Base-by-base conservation (phyloP, 176 grass and related monocot genomes). In the Elaeis guineensis region DNA sequence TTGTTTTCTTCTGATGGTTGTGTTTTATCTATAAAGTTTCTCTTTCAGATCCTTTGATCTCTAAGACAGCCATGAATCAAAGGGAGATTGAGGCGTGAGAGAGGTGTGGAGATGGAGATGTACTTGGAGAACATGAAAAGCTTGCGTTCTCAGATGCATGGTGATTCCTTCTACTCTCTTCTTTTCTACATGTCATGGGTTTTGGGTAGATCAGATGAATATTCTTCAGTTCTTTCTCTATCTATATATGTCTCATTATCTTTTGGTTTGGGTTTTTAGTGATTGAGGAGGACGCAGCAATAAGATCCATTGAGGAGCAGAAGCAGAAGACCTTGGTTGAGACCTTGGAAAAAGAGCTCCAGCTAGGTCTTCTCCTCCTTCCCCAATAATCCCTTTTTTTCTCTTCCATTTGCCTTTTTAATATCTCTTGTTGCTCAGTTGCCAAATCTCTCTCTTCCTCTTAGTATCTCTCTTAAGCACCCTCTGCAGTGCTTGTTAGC, bases 271-370 rank as follows among this genome's bases (percentile, higher is more conserved):
- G 35, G 35, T 8, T 2, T 72, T 58, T 66, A 95, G 90, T 83
- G 67, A 67, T 86, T 16, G 90, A 95, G 80, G 90, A 90, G 64
- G 82, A 78, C 52, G 77, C 90, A 48, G 60, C 79, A 6, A 95
- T 86, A 79, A 73, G 82, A 59, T 89, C 86, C 5, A 82, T 71
- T 23, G 90, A 95, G 70, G 82, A 95, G 82, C 79, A 95, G 82
- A 78, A 72, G 76, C 86, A 95, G 76, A 72, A 54, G 48, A 89
- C 86, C 24, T 65, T 70, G 23, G 89, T 95, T 51, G 77, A 64
- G 19, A 65, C 79, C 62, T 58, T 89, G 48, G 64, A 76, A 62
- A 71, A 55, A 24, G 82, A 95, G 57, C 72, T 81, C 25, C 52
- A 71, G 39, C 58, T 77, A 86, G 90, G 90, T 95, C 17, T 52